Evolutionary conservation across 2,329 filamentous ascomycete genomes (phyloP).

Genomic region (Diplodia scrobiculata): DNA sequence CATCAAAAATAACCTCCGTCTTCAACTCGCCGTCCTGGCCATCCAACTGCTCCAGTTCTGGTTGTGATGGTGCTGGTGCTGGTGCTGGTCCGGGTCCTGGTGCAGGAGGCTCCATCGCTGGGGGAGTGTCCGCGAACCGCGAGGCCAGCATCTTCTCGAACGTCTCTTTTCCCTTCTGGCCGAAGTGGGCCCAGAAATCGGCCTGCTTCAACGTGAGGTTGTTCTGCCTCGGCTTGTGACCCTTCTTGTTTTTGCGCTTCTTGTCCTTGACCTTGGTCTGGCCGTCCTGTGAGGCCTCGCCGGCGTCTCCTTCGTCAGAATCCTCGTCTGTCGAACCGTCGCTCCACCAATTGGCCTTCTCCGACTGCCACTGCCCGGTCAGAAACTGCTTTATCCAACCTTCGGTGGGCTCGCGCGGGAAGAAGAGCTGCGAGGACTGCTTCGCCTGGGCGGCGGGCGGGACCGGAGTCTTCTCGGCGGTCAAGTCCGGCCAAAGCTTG

Average conservation of each 20-base stretch:
- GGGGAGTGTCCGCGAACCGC: constrained; percentile 42
- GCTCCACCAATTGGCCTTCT: constrained; percentile 80
- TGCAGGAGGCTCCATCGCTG: constrained; percentile 13
- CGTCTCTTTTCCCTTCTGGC: constrained; percentile 43
- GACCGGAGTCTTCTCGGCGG: constrained; percentile 21
- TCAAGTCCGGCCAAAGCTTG: constrained; percentile 28
- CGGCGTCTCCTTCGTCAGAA: constrained; percentile 34
- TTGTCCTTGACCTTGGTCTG: constrained; percentile 29
- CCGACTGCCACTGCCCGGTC: constrained; percentile 67
- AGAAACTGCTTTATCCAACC: constrained; percentile 86
- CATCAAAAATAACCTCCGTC: constrained; percentile 23
- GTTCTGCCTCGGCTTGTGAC: constrained; percentile 48
- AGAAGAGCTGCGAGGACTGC: constrained; percentile 32
- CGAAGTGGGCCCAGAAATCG: constrained; percentile 52
- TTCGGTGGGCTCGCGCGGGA: constrained; percentile 63
- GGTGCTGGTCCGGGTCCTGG: not conserved
- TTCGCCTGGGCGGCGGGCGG: not conserved
- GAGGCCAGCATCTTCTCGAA: constrained; percentile 48
- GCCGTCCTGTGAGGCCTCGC: constrained; percentile 20
- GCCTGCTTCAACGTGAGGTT: constrained; percentile 56
- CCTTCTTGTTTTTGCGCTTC: constrained; percentile 33
- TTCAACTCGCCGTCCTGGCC: constrained; percentile 11
- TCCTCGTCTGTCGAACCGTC: constrained; percentile 74
- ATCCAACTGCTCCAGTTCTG: not conserved
- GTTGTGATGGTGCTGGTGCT: not conserved